Base-by-base conservation (phyloP, 441 rosid species). In the Croton laevigatus region DNA sequence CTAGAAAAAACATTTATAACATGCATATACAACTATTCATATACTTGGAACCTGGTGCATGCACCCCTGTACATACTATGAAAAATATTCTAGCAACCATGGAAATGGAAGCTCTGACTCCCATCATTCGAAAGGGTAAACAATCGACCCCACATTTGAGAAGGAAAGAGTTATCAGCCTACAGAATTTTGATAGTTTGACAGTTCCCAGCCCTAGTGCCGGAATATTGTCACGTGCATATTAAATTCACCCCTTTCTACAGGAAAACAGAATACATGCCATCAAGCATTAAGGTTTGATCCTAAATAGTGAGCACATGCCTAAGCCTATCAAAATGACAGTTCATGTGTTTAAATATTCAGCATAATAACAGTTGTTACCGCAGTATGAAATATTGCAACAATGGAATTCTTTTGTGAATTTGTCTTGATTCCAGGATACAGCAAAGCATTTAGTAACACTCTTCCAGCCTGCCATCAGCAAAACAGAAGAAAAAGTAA, bases 361-460 rank as follows among this genome's bases (percentile, higher is more conserved):
- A 48, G 27, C 36, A 46, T 32, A 62, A 46, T 32, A 62, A 55
- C 17, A 72, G 59, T 74, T 2, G 58, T 82, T 90, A 95, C 98
- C 90, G 84, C 79, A 73, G 97, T 85, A 71, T 92, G 99, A 44
- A 92, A 92, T 86, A 95, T 89, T n/a, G 92, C 93, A 66, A 89
- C 97, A 16, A 92, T 44, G 23, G 99, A 87, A 79, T 87, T 92
- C 87, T 89, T 95, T 49, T 86, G 94, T 20, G 77, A 38, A 81
- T 63, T 88, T 23, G 95, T 95, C 86, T 88, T 91, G 83, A 95
- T 90, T 81, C 98, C 96, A 38, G 86, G 83, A 73, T 95, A 95
- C 64, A 95, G 70, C 83, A 91, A 75, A 14, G 99, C 98, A 78
- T 95, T 95, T 70, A 95, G 89, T 78, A 89, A 78, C 71, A 95